Conservation (phyloP, 2,329 filamentous ascomycete species). For the Rhytidhysteron rufulum region DNA sequence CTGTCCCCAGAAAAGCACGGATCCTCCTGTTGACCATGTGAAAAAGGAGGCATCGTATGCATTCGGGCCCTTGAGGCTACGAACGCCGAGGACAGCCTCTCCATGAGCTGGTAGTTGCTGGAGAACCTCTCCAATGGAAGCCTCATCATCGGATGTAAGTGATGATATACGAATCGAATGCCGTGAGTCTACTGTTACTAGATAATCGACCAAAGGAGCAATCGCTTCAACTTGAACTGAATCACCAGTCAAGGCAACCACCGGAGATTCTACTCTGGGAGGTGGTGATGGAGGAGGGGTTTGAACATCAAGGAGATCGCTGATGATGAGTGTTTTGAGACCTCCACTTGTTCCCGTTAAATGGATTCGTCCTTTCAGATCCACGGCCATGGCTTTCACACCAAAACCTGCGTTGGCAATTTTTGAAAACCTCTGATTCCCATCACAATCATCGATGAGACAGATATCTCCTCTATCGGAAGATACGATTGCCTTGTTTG, state of each 20-base stretch:
- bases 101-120: conserved; percentile 54
- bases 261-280: conserved; percentile 29
- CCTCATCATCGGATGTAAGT: conserved; percentile 43
- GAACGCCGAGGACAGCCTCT: conserved; percentile 66
- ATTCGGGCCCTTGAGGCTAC: conserved; percentile 59
- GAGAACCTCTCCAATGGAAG: conserved; percentile 25
- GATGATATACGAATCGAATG: conserved; percentile 64
- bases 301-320: conserved; percentile 26
- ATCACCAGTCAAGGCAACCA: conserved; percentile 20
- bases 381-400: conserved; percentile 63
- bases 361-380: conserved; percentile 56
- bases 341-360: conserved; percentile 65
- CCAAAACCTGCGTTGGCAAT: conserved; percentile 64
- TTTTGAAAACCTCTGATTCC: conserved; percentile 66
- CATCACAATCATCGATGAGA: conserved; percentile 72
- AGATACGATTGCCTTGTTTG: conserved; percentile 74
- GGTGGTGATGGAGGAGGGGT: conserved; percentile 34
- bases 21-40: conserved; percentile 82
- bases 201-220: conserved; percentile 32
- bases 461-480: conserved; percentile 89
- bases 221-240: conserved; percentile 35
- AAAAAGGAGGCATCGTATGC: conserved; percentile 68
- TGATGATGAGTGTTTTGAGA: conserved; percentile 43
- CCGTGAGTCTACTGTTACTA: conserved; percentile 63
- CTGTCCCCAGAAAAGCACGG: conserved; percentile 76